Evolutionary conservation across 768 basidiomycete species (phyloP), one percentile per base, ranked within the genome.

Genomic region (Lactarius vividus): DNA sequence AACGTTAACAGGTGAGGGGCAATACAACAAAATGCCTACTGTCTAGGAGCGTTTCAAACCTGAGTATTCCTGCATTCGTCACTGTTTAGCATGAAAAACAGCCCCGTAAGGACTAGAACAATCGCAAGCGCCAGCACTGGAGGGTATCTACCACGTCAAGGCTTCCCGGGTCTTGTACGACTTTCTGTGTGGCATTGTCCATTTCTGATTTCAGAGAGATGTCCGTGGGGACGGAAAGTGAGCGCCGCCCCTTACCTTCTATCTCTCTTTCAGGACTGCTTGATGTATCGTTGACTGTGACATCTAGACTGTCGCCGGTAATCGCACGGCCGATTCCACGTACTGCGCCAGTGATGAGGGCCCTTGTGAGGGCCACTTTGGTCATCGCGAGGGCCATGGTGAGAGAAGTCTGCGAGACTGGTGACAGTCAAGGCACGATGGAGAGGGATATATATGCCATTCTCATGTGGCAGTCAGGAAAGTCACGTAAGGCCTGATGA

Each of bases 271-370:
- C 60, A 13, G 49, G 20, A 15, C 15, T 56, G 59, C 46, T 29
- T 29, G 69, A 31, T 11, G 63, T 39, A 64, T 72, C 71, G 16
- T 62, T 72, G 40, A 72, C 61, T 7, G 64, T 62, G 7, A 72
- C 59, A 33, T 70, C 64, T 6, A 68, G 49, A 15, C 71, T 69
- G 54, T 72, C 71, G 10, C 42, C 31, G n/a, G 71, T 69, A 35
- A 72, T 67, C 5, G 60, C 71, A 39, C 63, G 65, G 23, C 71
- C 71, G 31, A 72, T 68, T 9, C 67, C 71, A 28, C 66, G 67
- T 33, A 69, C 71, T 29, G 69, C 71, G 20, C 71, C 71, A 1
- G 71, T 72, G 37, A 72, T 59, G 16, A 72, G 61, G 29, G 71
- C 71, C 8, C 70, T 69, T 46, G 72, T 61, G 16, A 68, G 61